A percentile compares a stretch with the other conserved stretches of the same genome.
Conservation (phyloP, 2,329 filamentous ascomycete genomes). For the Periconia sp. region DNA sequence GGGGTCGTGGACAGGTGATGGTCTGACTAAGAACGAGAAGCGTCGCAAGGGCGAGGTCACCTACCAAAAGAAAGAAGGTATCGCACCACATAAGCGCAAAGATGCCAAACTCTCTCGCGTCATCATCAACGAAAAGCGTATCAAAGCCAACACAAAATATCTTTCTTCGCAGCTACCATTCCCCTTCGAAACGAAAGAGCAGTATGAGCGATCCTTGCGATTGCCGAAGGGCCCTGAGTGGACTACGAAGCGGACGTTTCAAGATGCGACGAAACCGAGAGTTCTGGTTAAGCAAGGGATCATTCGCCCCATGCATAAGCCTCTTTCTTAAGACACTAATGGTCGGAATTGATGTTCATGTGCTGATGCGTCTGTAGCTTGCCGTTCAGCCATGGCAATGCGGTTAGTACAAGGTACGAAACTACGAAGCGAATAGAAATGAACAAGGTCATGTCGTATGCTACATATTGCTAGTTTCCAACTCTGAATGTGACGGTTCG, state of each 20-base stretch:
- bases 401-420: too few species aligned
- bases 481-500: too few species aligned
- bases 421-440: too few species aligned
- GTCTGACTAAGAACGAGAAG: conserved; percentile 72
- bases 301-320: conserved; percentile 87
- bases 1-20: conserved; percentile 90
- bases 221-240: conserved; percentile 92
- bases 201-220: conserved; percentile 88
- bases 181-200: conserved; percentile 83
- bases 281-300: conserved; percentile 93
- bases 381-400: too few species aligned
- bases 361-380: too few species aligned
- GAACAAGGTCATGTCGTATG: too few species aligned
- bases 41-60: conserved; percentile 63
- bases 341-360: too few species aligned
- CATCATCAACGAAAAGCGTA: conserved; percentile 88
- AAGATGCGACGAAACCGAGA: conserved; percentile 85
- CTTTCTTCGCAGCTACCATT: conserved; percentile 84
- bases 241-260: conserved; percentile 95
- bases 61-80: conserved; percentile 69
- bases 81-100: conserved; percentile 77
- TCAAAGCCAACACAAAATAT: conserved; percentile 92
- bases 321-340: conserved; percentile 59
- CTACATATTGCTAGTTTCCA: too few species aligned
- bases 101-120: conserved; percentile 83